Evolutionary conservation across 768 basidiomycete species (phyloP), one percentile per base, ranked within the genome.

Genomic region (Xerocomus brunneocitrinus): DNA sequence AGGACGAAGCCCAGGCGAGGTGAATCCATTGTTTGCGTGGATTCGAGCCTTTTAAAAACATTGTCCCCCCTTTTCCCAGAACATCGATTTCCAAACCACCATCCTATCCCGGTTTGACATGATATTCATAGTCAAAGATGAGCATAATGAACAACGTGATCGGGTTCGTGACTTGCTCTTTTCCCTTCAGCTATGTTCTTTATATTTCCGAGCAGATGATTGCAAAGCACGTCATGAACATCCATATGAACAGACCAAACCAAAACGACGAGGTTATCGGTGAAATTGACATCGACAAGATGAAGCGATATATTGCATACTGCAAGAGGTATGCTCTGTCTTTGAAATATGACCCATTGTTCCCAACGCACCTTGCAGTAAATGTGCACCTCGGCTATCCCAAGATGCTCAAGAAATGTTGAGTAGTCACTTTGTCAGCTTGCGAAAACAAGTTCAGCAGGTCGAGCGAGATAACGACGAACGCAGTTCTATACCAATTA

Each of bases 81-180:
- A 97, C 66, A 97, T 97, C 59, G 95, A 97, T 67, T 95, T 97
- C 70, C 94, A 97, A 73, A 97, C 95, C 6, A 98, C 97, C 2
- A 98, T 99, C 60, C 72, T 99, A 66, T 98, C 95, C 45, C 89
- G 97, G 52, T 99, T 99, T 71, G 97, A 99, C 67, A 95, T 99
- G 95, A 98, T 99, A 62, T 99, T 98, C 76, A 95, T 99, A 59
- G 89, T 99, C 55, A 92, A 90, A 68, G 97, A 99, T 63, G 94
- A 98, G 64, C 97, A 99, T 68, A 92, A 98, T 66, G 97, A 98
- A 69, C 75, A 78, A 38, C 82, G 97, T 45, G 97, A 99, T 69
- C 84, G 86, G 70, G 94, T 91, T 55, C 38, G 80, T 72, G 28
- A 7, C 49, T 45, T 38, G 28, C 3, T 53, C 48, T 19, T n/a